Evolutionary conservation across 805 yeast species (phyloP), one percentile per base, ranked within the genome.

Genomic region (Saccharomycopsis fermentans): DNA sequence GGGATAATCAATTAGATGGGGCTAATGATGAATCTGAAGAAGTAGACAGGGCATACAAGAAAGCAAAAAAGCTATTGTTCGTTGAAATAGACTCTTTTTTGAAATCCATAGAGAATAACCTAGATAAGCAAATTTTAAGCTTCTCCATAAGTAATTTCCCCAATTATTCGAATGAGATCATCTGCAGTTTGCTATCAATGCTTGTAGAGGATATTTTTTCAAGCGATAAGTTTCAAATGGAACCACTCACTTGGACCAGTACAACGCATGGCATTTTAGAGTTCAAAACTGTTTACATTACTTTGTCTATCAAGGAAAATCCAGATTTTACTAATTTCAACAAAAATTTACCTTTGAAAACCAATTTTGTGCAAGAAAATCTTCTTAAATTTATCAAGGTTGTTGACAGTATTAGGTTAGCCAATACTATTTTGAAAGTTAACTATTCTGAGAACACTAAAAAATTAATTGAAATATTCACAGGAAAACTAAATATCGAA

Each of bases 121-220:
- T 58, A 32, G 56, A 58, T 39, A 17, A 56, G 12, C 63, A 60
- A 39, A 55, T 60, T 16, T 39, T 60, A 19, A 50, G 58, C 14
- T 26, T 61, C 8, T 17, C 58, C 2, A 52, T 61, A 5, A 14
- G 35, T 11, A 56, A 59, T 6, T 56, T 61, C 29, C 63, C 63
- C 2, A 55, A 56, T 26, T 55, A 53, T 19, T 32, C 59, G 8
- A 54, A 56, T 35, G 24, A 43, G 14, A 8, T 51, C 26, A 32
- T 34, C 12, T 14, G 26, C 21, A 51, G 21, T 27, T 19, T 32
- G 12, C 21, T 51, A n/a, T 27, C 35, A 34, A 19, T 35, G 21
- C 26, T 51, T 27, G 19, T 35, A 35, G 54, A 51, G 4, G 54
- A 51, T 21, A 29, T 51, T 35, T 51, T 35, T 35, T 43, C 50